These are phyloP conservation scores for Polymyxa betae DNA, from an alignment of 208 protist species.

Conservation along the genomic window DNA sequence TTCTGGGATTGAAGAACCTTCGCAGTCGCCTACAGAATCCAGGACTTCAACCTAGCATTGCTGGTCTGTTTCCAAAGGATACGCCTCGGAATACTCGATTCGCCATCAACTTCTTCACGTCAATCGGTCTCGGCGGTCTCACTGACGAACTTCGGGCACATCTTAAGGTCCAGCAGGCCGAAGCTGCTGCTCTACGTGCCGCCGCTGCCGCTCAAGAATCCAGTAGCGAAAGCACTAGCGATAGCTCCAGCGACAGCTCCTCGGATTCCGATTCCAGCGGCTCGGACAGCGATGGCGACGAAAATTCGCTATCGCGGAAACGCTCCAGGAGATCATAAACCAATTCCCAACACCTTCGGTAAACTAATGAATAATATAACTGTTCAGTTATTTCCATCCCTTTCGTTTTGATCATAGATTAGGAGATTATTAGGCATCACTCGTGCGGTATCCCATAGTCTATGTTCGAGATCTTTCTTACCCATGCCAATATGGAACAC, in stretches of 20 bases:
- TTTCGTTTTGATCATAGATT: no score
- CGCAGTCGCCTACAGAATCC: constrained; percentile 52
- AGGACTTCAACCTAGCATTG: constrained; percentile 70
- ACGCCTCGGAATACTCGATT: constrained; percentile 84
- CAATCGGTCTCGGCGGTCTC: constrained; percentile 74
- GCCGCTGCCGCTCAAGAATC: neutral
- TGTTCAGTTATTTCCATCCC: no score
- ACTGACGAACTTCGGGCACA: constrained; percentile 72
- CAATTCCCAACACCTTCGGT: no score
- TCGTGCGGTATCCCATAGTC: no score
- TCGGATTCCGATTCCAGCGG: neutral
- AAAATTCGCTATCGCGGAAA: no score
- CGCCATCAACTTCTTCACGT: constrained; percentile 91
- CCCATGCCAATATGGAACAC: no score
- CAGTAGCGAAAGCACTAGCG: neutral
- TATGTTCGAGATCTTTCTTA: no score
- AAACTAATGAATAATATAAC: no score
- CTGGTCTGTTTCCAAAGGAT: constrained; percentile 78
- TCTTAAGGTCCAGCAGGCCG: constrained; percentile 70
- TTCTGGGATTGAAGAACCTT: constrained; percentile 69
- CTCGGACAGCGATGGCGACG: neutral
- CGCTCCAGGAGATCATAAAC: no score
- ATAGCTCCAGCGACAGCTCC: neutral
- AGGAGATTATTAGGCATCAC: no score
- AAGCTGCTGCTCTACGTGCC: constrained; percentile 21